Conservation (phyloP, 306 rosid species). For the Corylus avellana region DNA sequence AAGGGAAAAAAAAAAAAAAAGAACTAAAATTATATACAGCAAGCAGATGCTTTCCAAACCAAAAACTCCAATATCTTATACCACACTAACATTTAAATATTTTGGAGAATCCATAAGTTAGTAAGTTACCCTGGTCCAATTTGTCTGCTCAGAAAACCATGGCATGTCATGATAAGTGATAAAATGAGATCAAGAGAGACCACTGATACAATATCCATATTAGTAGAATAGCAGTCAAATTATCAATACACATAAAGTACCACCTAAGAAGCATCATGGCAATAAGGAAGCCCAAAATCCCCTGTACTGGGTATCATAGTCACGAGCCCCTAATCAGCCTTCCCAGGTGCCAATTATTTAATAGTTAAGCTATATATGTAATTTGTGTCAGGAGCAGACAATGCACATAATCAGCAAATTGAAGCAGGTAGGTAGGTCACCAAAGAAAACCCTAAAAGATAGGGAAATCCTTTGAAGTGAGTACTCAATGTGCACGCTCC, state of each 20-base stretch:
- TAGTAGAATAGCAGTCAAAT: constrained; percentile 25
- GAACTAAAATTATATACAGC: neutral
- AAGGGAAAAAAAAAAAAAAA: neutral
- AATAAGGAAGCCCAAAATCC: constrained; percentile 54
- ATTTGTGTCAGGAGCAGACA: constrained; percentile 24
- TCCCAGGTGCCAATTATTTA: constrained; percentile 54
- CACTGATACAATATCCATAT: constrained; percentile 7
- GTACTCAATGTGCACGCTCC: constrained; percentile 68
- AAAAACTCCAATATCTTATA: too few species aligned
- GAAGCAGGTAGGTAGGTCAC: constrained; percentile 25
- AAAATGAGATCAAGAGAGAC: constrained; percentile 16
- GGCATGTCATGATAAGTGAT: neutral
- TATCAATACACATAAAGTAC: constrained; percentile 30
- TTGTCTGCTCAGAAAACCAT: neutral
- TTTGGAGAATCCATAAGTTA: neutral
- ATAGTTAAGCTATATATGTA: constrained; percentile 27
- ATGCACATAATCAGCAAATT: constrained; percentile 29
- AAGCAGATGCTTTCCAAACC: too few species aligned
- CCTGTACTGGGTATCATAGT: constrained; percentile 37
- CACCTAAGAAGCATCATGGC: constrained; percentile 69
- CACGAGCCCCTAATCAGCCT: constrained; percentile 60
- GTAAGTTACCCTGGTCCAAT: neutral
- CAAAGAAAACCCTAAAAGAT: constrained; percentile 34
- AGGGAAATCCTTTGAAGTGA: constrained; percentile 22
- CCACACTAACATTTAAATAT: too few species aligned